Evolutionary conservation across 2,329 filamentous ascomycete species (phyloP), one percentile per base, ranked within the genome.

Genomic region (Neocatenulostroma microsporum): DNA sequence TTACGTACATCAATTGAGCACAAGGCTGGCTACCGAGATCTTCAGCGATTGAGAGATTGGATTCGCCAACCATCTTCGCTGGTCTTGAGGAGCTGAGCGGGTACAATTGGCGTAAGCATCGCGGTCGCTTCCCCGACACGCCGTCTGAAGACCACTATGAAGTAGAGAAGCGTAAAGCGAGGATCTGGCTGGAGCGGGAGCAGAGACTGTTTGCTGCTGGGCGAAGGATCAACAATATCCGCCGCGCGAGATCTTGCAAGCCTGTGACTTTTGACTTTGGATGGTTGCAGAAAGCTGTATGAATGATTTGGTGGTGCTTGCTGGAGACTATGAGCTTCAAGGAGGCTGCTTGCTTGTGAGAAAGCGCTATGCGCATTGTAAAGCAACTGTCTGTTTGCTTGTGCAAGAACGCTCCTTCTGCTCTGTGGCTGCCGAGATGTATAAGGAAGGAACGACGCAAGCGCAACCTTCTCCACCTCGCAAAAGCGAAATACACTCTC

Each of bases 21-120:
- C 66, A 69, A 42, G 65, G 65, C 28, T 67, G 65, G 64, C 57
- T 66, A 3, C 66, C 66, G 11, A 34, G 32, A 12, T 32, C 36
- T 3, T 3, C 44, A 40, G 28, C 24, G 50, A 19, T 20, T 12
- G 26, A 25, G 9, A n/a, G n/a, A n/a, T n/a, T n/a, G n/a, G n/a
- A n/a, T n/a, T n/a, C n/a, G n/a, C n/a, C n/a, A n/a, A n/a, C n/a
- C n/a, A n/a, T n/a, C n/a, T n/a, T n/a, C 25, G 15, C n/a, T 14
- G 9, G 25, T 9, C 4, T 13, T 4, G 25, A 27, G 5, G 25
- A 27, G 15, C 25, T 27, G 5, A 14, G n/a, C 25, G 15, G 9
- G 9, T 14, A 27, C 25, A 27, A 13, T 14, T 14, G 15, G 5
- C n/a, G 15, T 14, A 13, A 43, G 19, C 2, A 7, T 30, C 3